A percentile compares a stretch with the other conserved stretches of the same genome.
Evolutionary conservation across 352 stramenopile species (phyloP).

Genomic region (Globisporangium acanthophoron): DNA sequence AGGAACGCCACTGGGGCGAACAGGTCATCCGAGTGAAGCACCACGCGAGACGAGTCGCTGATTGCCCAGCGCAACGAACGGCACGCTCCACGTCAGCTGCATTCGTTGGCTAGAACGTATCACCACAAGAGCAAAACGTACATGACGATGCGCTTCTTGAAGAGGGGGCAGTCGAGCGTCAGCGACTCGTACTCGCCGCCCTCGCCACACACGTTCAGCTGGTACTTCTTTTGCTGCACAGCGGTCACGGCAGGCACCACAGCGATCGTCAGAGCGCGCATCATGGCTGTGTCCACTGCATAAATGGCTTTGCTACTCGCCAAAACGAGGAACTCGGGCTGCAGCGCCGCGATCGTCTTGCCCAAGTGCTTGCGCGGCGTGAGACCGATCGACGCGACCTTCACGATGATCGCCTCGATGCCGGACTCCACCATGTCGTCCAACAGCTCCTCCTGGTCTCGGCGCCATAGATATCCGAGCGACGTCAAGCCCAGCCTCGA

Average conservation of each 20-base stretch:
- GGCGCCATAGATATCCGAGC: constrained; percentile 95
- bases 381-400: constrained; percentile 92
- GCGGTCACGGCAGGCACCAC: not conserved
- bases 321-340: constrained; percentile 88
- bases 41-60: constrained; percentile 89
- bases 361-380: constrained; percentile 79
- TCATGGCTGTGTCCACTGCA: not conserved
- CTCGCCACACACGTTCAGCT: constrained; percentile 98
- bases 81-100: not conserved
- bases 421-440: constrained; percentile 93
- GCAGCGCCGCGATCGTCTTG: constrained; percentile 83
- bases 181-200: constrained; percentile 99
- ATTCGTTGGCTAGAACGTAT: not conserved
- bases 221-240: constrained; percentile 89
- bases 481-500: constrained; percentile 91
- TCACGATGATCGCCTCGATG: constrained; percentile 95
- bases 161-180: constrained; percentile 96
- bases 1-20: constrained; percentile 92
- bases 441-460: constrained; percentile 89
- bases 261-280: not conserved
- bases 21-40: constrained; percentile 90
- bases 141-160: constrained; percentile 92
- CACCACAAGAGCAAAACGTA: constrained; percentile 20
- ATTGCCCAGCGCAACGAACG: constrained; percentile 4
- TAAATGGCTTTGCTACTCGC: constrained; percentile 14